Base-by-base conservation (phyloP, 495 filamentous ascomycete genomes). In the Chaetomium tenue region DNA sequence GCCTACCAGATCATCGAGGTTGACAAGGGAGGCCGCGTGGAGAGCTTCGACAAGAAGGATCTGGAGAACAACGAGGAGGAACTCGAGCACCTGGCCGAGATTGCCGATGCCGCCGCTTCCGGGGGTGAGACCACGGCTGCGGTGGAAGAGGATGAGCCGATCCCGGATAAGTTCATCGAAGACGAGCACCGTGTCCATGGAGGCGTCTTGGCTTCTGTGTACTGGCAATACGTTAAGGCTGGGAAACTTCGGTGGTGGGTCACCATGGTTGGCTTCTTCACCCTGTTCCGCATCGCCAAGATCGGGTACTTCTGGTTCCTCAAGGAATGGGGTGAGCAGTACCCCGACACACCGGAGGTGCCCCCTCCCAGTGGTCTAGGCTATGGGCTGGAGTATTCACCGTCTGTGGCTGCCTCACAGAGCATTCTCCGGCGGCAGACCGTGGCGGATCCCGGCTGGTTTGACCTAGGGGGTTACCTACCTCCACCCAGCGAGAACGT, bases 301-400 rank as follows among this genome's bases (percentile, higher is more conserved):
- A 75, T 92, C 56, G 83, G 75, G 28, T 83, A 89, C 67, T 84
- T 83, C 16, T 95, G 90, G 89, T 93, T 92, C 60, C 83, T 95
- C 51, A 93, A 95, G 68, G 82, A 84, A 67, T 95, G 91, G 91
- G 90, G 89, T 53, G 90, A 93, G 73, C 84, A 86, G 7, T 93
- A 93, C 71, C 77, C 33, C 11, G 80, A 60, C 28, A 53, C 40
- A 16, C 11, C 63, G 20, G 61, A 58, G 37, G 30, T 22, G 1
- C 15, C 48, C 30, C 16, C 58, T 39, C 42, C 12, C 2, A n/a
- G 28, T 9, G 56, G 46, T n/a, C 11, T 61, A 5, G 30, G 22
- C 11, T 16, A 37, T 11, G 58, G 28, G 28, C 25, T 44, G 8
- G 50, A 65, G 2, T 48, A 60, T 20, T 2, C 60, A 30, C 48